Percentiles rank a stretch among this genome's conserved stretches.
phyloP scores from a whole-genome alignment of 108 stramenopile species.

The Parmales sp. region DNA sequence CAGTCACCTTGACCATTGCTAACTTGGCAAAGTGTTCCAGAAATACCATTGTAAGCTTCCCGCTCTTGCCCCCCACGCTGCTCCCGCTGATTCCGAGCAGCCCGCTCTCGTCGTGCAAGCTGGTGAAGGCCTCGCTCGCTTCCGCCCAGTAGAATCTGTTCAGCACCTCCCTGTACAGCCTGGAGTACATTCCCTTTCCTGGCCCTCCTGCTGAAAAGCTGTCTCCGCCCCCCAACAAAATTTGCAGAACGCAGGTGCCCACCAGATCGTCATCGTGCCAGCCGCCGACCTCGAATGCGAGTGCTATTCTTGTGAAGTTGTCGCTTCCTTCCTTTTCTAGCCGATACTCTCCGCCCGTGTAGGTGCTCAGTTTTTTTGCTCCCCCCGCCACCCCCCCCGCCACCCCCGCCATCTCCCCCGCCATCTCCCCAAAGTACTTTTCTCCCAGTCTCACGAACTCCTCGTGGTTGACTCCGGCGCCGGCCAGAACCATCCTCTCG shows the following conservation, averaged over 20 bases:
- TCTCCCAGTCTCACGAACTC: constrained; percentile 67
- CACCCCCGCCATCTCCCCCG: not conserved
- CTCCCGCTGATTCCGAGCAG: constrained; percentile 79
- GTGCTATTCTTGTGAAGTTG: constrained; percentile 69
- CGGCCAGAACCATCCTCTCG: constrained; percentile 71
- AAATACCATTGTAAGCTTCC: constrained; percentile 60
- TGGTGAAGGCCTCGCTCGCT: constrained; percentile 79
- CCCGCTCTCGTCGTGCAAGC: constrained; percentile 79
- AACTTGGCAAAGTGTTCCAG: constrained; percentile 63
- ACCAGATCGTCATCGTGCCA: constrained; percentile 85
- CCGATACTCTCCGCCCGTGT: constrained; percentile 57
- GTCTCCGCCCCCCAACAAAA: constrained; percentile 86
- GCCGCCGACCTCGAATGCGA: constrained; percentile 87
- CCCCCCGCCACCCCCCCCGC: not conserved
- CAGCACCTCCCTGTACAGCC: constrained; percentile 89
- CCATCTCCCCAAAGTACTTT: constrained; percentile 62
- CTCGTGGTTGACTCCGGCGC: constrained; percentile 87
- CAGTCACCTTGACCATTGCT: constrained; percentile 51
- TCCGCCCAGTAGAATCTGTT: constrained; percentile 87
- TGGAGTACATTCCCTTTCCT: constrained; percentile 98
- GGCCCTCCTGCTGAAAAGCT: constrained; percentile 98
- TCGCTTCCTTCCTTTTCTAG: constrained; percentile 36
- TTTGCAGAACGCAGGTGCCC: constrained; percentile 88
- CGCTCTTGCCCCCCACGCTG: constrained; percentile 37
- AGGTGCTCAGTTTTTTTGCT: constrained; percentile 26